Percentiles rank a stretch among this genome's conserved stretches.
These are phyloP conservation scores for Rhodotorula paludigena DNA, from an alignment of 768 basidiomycete species.

Conservation along the genomic window DNA sequence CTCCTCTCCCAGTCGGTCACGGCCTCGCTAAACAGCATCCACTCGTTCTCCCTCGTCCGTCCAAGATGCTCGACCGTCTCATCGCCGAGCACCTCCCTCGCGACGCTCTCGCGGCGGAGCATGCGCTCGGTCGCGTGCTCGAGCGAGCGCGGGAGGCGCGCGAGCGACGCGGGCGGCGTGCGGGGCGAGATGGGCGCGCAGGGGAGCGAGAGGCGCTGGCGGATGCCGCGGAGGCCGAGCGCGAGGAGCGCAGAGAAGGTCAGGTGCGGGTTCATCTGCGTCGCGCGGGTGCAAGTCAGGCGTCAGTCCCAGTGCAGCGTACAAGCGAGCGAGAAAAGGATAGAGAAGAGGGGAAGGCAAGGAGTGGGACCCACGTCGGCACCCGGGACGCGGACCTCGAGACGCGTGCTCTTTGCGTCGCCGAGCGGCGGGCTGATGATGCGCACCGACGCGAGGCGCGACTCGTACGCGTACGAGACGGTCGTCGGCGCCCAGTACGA, in stretches of 20 bases:
- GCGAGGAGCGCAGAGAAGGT: conserved; percentile 80
- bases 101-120: conserved; percentile 71
- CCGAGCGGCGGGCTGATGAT: conserved; percentile 87
- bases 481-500: conserved; percentile 43
- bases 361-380: conserved; percentile 18
- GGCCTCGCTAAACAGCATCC: conserved; percentile 22
- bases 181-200: conserved; percentile 59
- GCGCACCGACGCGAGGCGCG: conserved; percentile 82
- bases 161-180: conserved; percentile 53
- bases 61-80: conserved; percentile 91
- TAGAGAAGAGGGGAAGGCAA: no score
- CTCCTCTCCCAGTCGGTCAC: conserved; percentile 40
- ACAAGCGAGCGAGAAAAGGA: neutral
- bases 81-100: conserved; percentile 72
- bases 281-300: neutral
- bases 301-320: neutral
- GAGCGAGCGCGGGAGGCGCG: conserved; percentile 71
- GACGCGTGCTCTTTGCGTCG: conserved; percentile 71
- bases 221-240: conserved; percentile 80
- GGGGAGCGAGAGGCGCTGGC: conserved; percentile 63
- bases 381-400: conserved; percentile 59
- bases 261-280: conserved; percentile 73
- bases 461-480: conserved; percentile 82
- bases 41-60: conserved; percentile 64
- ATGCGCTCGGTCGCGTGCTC: conserved; percentile 74